Evolutionary conservation across 2,329 filamentous ascomycete genomes (phyloP), one percentile per base, ranked within the genome.

Genomic region (Drechslera avenae): DNA sequence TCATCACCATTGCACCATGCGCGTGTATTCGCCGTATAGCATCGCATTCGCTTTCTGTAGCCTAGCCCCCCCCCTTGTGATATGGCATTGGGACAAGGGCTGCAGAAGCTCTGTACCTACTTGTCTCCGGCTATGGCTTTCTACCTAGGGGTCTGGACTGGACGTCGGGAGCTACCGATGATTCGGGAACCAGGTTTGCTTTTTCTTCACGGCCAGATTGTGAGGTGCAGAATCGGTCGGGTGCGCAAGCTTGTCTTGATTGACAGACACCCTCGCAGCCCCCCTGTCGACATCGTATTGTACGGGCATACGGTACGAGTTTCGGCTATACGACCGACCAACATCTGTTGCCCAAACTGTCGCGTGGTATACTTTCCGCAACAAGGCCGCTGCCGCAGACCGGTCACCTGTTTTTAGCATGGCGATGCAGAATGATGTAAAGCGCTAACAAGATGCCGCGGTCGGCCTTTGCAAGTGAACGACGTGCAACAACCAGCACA

Each of bases 161-260:
- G 16, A 28, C 31, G n/a, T 39, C 54, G 54, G 53, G 52, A 52
- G 48, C 26, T 60, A 56, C 60, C 59, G 55, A 57, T 48, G 50
- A 43, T 48, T 45, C 48, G 60, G 58, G 51, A 53, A 43, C 41
- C 53, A 28, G 54, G 47, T 35, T 50, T 62, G 50, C 43, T 56
- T 58, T 52, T 48, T 28, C 8, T 7, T 7, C 21, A 47, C 31
- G 42, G 54, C 57, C 54, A 53, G 39, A 48, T 39, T 32, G 18
- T 19, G 42, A 48, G 46, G 52, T 59, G 49, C 57, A 58, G 52
- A 26, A 55, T 60, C 47, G 50, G 35, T 42, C 43, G 34, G 39
- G 40, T 40, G 36, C 54, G 52, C 49, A 46, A 55, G 36, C 37
- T 42, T 56, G 33, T 33, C 41, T 39, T 26, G 34, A 37, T 23